phyloP scores from a whole-genome alignment of 768 basidiomycete species.

The Suillus ampliporus region DNA sequence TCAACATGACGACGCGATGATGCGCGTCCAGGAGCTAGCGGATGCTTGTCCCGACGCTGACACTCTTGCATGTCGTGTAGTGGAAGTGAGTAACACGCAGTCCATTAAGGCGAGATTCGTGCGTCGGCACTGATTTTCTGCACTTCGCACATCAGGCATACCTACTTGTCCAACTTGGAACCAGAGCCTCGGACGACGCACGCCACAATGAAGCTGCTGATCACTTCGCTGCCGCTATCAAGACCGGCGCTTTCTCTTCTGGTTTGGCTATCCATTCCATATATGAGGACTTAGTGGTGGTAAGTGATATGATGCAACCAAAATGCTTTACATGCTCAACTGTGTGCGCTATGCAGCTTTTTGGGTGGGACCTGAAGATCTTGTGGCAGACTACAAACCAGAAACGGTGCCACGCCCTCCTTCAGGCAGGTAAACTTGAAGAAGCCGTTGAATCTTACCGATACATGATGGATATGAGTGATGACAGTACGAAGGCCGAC shows the following conservation, averaged over 20 bases:
- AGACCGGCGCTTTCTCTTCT: not conserved
- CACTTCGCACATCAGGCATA: not conserved
- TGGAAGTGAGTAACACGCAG: not conserved
- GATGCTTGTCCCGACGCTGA: not conserved
- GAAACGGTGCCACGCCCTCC: not conserved
- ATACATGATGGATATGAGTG: constrained; percentile 3
- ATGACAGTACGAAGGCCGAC: not conserved
- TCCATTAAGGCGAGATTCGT: not conserved
- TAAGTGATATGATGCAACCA: not conserved
- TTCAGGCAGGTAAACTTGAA: not conserved
- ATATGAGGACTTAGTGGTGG: not conserved
- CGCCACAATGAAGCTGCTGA: not conserved
- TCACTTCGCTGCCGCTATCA: not conserved
- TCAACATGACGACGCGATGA: not conserved
- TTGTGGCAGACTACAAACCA: not conserved
- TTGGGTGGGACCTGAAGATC: not conserved
- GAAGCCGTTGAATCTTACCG: not conserved
- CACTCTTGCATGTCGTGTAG: not conserved
- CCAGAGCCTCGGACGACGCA: not conserved
- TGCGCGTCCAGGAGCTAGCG: not conserved
- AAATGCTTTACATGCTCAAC: not conserved
- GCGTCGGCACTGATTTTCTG: not conserved
- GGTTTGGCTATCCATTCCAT: not conserved
- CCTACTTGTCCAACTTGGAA: not conserved
- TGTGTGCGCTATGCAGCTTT: not conserved